Evolutionary conservation across 192 early-diverging fungal species (phyloP).

Genomic region (Fimicolochytrium jonesii): DNA sequence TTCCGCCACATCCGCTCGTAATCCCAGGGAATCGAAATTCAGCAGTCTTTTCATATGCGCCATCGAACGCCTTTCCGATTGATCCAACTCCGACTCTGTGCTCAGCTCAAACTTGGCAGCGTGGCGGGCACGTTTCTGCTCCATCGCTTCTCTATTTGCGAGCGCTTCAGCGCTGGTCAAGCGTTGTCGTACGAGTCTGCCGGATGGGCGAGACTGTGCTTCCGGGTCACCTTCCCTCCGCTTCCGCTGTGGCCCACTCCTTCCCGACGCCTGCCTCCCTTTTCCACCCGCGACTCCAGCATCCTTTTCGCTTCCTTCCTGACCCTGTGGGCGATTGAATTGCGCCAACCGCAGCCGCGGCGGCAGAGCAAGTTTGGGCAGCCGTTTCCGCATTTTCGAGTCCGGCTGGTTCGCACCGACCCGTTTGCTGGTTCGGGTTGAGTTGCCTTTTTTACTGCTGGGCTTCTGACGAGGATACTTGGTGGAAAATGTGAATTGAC

Average conservation of each 20-base stretch:
- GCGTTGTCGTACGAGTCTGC: too few relatives aligned
- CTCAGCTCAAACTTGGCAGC: constrained; percentile 19
- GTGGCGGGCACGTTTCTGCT: too few relatives aligned
- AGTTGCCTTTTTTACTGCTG: background rate
- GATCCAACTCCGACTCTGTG: too few relatives aligned
- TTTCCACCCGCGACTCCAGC: too few relatives aligned
- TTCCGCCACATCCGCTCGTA: constrained; percentile 51
- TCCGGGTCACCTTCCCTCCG: too few relatives aligned
- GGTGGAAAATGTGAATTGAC: constrained; percentile 25
- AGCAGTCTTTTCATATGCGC: too few relatives aligned
- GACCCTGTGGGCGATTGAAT: too few relatives aligned
- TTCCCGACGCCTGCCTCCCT: too few relatives aligned
- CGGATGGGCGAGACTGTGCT: too few relatives aligned
- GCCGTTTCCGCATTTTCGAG: background rate
- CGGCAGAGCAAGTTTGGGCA: constrained; percentile 20
- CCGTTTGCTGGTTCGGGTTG: background rate
- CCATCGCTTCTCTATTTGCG: background rate
- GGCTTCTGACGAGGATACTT: constrained; percentile 19
- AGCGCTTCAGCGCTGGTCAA: background rate
- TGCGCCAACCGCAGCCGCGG: constrained; percentile 18
- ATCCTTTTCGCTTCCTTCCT: too few relatives aligned
- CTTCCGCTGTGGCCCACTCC: too few relatives aligned
- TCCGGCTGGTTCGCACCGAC: background rate
- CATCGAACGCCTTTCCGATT: too few relatives aligned
- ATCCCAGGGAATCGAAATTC: constrained; percentile 67